Base-by-base conservation (phyloP, 1,284 basidiomycete species). In the Ceratobasidium sp. region DNA sequence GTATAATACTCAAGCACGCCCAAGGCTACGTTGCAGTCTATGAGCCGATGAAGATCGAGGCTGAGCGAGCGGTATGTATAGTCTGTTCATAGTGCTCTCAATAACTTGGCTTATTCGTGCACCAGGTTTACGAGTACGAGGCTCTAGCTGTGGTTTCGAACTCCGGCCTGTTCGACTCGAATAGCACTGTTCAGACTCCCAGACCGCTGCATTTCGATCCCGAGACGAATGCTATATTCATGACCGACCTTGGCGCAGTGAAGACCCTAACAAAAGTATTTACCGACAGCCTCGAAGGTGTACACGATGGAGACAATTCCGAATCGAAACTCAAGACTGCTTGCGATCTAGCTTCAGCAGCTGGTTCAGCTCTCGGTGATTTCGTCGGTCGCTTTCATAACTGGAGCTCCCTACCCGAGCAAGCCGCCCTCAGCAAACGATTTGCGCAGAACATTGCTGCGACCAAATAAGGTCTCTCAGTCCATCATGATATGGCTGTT, bases 331-430 rank as follows among this genome's bases (percentile, higher is more conserved):
- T 46, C 40, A 23, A 42, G 42, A n/a, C 40, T 12, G 56, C 58
- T 1, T 61, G 42, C 42, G 53, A 26, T n/a, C 53, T 75, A n/a
- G 49, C 49, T 9, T 40, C 60, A 10, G 60, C 18, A 10, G n/a
- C 53, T 12, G 72, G 72, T 40, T 64, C 60, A 18, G 72, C 72
- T n/a, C 44, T 75, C 13, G 72, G 72, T 12, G 72, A 75, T 44
- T 75, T 75, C 40, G 33, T 75, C 4, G 72, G 44, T 23, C 72
- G 72, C 10, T 66, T 75, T 33, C 72, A 75, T 23, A 56, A 51
- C 15, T 75, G 72, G 72, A 42, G 46, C 28, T 46, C 55, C 2
- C 18, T 28, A 15, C 72, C 60, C 18, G 72, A 66, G 12, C 72
- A 64, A 44, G n/a, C 72, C 42, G 44, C 10, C 3, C 60, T 73